Evolutionary conservation across 176 grass and related monocot genomes (phyloP).

Genomic region (Avena atlantica): DNA sequence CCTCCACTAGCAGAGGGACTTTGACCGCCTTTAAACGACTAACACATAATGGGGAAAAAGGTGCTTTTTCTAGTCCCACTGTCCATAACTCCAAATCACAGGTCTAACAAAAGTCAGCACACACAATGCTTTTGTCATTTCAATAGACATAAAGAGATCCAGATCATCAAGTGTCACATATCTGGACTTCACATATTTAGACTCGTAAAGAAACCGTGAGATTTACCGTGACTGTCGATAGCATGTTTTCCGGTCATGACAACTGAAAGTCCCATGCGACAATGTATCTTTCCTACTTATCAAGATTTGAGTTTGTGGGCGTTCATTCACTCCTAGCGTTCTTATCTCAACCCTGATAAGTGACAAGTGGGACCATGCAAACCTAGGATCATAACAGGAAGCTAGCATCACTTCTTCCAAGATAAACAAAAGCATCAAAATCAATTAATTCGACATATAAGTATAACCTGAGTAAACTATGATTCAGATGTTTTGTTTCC

Average conservation of each 20-base stretch:
- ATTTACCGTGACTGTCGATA: background rate
- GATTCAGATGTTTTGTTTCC: too few relatives aligned
- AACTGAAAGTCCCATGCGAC: background rate
- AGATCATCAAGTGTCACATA: background rate
- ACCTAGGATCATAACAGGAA: too few relatives aligned
- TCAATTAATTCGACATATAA: too few relatives aligned
- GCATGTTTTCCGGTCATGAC: conserved; percentile 1
- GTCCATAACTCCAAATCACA: conserved; percentile 26
- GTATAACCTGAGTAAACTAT: too few relatives aligned
- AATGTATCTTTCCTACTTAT: too few relatives aligned
- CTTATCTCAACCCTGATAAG: too few relatives aligned
- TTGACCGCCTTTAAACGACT: conserved; percentile 31
- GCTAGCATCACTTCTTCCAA: too few relatives aligned
- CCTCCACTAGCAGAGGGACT: conserved; percentile 27
- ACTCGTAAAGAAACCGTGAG: conserved; percentile 21
- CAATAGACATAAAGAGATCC: conserved; percentile 24
- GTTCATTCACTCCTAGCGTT: too few relatives aligned
- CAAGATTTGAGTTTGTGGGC: too few relatives aligned
- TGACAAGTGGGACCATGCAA: too few relatives aligned
- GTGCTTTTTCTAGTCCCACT: background rate
- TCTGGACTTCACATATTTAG: conserved; percentile 30
- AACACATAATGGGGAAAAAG: background rate
- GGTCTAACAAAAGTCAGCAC: conserved; percentile 20
- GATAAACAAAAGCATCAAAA: too few relatives aligned
- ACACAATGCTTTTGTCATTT: background rate